These are phyloP conservation scores for Umbellularia californica DNA, from an alignment of 164 flowering plant genomes.

Conservation along the genomic window DNA sequence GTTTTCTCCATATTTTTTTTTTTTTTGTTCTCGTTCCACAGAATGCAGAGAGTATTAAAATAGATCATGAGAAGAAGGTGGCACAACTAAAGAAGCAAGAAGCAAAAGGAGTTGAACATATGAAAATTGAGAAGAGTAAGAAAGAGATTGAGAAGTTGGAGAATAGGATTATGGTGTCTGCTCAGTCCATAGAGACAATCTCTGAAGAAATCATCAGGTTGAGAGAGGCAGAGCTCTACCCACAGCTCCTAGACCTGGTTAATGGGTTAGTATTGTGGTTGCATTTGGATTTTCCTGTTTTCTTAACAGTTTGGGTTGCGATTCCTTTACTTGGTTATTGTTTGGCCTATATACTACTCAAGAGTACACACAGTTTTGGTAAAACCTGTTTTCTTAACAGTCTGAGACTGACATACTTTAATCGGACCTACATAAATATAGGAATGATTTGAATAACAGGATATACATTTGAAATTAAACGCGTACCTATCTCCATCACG, in stretches of 20 bases:
- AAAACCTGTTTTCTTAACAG: no score
- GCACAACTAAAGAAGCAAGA: constrained; percentile 66
- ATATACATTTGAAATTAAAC: no score
- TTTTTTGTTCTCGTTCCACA: constrained; percentile 14
- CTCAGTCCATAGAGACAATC: constrained; percentile 80
- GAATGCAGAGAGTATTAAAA: constrained; percentile 73
- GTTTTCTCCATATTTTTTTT: no score
- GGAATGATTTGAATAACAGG: no score
- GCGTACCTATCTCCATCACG: no score
- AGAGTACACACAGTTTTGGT: no score
- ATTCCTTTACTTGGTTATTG: no score
- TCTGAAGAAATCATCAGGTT: constrained; percentile 79
- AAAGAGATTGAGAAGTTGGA: constrained; percentile 85
- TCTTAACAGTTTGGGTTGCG: neutral
- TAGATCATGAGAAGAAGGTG: constrained; percentile 74
- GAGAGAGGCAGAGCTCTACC: constrained; percentile 81
- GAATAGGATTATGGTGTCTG: constrained; percentile 69
- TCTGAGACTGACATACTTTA: no score
- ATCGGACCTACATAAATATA: no score
- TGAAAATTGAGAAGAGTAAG: constrained; percentile 79
- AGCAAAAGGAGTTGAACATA: constrained; percentile 65
- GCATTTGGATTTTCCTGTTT: neutral
- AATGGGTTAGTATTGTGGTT: constrained; percentile 61
- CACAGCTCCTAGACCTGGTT: constrained; percentile 83
- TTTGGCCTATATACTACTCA: no score